Percentiles rank a stretch among this genome's conserved stretches.
phyloP scores from a whole-genome alignment of 257 asterid species.

The Gentiana macrophylla region DNA sequence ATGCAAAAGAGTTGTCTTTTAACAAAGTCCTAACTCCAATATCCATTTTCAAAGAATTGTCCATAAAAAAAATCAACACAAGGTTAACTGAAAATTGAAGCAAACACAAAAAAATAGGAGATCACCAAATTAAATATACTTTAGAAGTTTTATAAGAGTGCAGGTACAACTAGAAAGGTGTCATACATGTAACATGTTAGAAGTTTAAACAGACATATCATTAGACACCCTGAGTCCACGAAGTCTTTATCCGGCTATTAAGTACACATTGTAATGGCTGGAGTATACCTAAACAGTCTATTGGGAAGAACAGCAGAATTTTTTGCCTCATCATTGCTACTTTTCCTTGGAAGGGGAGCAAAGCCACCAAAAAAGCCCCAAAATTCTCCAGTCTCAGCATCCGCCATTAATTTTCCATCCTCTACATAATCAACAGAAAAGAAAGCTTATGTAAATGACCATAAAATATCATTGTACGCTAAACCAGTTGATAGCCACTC shows the following conservation, averaged over 20 bases:
- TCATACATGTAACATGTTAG: too few relatives aligned
- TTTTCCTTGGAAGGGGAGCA: conserved; percentile 98
- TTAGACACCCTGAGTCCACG: background rate
- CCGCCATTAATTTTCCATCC: conserved; percentile 97
- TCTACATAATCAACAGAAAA: conserved; percentile 39
- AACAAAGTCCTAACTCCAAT: background rate
- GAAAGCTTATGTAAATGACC: conserved; percentile 14
- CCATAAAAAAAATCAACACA: background rate
- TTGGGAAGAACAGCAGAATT: conserved; percentile 33
- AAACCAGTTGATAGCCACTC: conserved; percentile 18
- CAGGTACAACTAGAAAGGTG: background rate
- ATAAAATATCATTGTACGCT: conserved; percentile 16
- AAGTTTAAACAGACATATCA: too few relatives aligned
- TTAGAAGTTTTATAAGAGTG: background rate
- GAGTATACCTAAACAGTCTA: conserved; percentile 67
- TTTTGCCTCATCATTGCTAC: conserved; percentile 37
- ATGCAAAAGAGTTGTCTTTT: background rate
- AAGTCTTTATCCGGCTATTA: background rate
- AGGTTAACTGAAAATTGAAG: background rate
- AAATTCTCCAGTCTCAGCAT: conserved; percentile 98
- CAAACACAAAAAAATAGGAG: background rate
- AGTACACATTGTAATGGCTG: conserved; percentile 8
- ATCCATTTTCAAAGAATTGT: background rate
- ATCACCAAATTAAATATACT: background rate
- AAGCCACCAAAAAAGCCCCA: conserved; percentile 99